phyloP scores from a whole-genome alignment of 345 rosid genomes.

The Brassica juncea region DNA sequence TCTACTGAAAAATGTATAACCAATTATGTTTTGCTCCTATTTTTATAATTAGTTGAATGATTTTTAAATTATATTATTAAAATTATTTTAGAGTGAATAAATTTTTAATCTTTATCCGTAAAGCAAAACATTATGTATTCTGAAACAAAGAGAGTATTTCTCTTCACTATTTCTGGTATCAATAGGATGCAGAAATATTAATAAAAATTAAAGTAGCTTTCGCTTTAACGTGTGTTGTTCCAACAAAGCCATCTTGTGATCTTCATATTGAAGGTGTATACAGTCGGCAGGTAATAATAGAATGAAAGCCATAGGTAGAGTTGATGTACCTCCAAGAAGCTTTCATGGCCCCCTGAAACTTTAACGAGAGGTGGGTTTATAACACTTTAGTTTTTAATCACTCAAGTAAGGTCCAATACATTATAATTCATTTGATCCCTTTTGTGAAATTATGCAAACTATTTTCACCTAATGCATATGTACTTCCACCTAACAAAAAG shows the following conservation, averaged over 20 bases:
- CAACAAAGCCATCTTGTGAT: neutral
- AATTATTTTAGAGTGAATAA: too few relatives aligned
- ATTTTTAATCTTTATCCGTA: too few relatives aligned
- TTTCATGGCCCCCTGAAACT: conserved; percentile 95
- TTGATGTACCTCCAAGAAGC: conserved; percentile 96
- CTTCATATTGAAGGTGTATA: neutral
- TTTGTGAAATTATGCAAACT: neutral
- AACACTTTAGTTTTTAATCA: conserved; percentile 7
- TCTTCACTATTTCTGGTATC: neutral
- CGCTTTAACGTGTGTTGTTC: neutral
- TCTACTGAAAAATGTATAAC: too few relatives aligned
- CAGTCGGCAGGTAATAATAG: conserved; percentile 95
- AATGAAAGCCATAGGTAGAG: conserved; percentile 95
- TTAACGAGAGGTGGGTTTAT: conserved; percentile 74
- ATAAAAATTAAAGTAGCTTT: too few relatives aligned
- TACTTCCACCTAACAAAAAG: too few relatives aligned
- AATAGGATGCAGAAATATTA: too few relatives aligned
- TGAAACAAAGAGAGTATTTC: too few relatives aligned
- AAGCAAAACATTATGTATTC: too few relatives aligned
- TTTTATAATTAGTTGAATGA: too few relatives aligned
- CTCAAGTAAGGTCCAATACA: conserved; percentile 9
- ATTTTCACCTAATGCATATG: neutral
- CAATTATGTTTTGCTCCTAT: too few relatives aligned
- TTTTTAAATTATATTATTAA: too few relatives aligned
- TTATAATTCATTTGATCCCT: neutral